Evolutionary conservation across 306 rosid genomes (phyloP).

Genomic region (Macrotyloma uniflorum): DNA sequence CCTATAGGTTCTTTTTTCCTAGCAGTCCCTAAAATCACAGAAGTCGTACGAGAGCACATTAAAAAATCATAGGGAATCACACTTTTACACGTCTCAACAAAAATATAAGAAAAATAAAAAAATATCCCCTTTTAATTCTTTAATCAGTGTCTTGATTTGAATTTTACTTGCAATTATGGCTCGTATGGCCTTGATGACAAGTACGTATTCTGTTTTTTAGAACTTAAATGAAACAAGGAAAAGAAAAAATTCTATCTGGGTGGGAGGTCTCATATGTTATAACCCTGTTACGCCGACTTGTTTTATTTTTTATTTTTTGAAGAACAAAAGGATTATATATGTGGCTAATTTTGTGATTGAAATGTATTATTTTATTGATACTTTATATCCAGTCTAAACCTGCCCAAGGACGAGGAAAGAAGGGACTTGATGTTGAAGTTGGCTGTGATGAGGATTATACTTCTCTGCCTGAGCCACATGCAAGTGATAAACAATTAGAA

Average conservation of each 20-base stretch:
- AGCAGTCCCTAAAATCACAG: too few species aligned
- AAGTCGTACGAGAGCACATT: too few species aligned
- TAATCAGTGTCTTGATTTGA: too few species aligned
- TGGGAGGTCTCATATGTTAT: background rate
- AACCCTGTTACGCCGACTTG: background rate
- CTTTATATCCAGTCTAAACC: conserved; percentile 66
- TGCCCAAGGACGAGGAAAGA: conserved; percentile 69
- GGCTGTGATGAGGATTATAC: conserved; percentile 71
- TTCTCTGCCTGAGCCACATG: conserved; percentile 59
- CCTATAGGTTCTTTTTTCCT: too few species aligned
- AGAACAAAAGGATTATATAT: background rate
- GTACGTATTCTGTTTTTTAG: background rate
- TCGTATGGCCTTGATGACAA: conserved; percentile 11
- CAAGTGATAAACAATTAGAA: conserved; percentile 62
- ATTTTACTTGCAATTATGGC: background rate
- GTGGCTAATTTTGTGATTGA: conserved; percentile 19
- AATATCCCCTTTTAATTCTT: too few species aligned
- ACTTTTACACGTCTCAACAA: too few species aligned
- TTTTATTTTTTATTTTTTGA: background rate
- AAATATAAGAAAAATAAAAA: too few species aligned
- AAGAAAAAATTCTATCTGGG: background rate
- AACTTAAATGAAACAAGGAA: conserved; percentile 15
- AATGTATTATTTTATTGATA: conserved; percentile 21
- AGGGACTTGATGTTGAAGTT: conserved; percentile 76
- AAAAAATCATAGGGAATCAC: too few species aligned